phyloP scores from a whole-genome alignment of 176 grass and related monocot genomes.

The Phragmites australis region DNA sequence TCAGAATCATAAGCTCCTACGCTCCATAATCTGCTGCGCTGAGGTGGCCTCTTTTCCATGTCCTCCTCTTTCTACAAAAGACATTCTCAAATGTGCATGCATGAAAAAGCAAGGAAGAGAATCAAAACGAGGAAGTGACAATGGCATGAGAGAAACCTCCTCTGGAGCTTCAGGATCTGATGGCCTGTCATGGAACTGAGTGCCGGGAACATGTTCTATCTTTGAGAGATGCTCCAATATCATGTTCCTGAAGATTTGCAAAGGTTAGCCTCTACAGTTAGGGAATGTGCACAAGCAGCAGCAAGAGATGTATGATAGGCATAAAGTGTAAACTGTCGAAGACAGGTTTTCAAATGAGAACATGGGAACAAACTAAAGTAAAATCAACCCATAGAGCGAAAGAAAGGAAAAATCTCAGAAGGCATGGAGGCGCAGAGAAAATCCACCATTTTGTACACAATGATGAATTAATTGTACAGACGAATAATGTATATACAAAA shows the following conservation, averaged over 20 bases:
- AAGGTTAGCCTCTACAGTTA: background rate
- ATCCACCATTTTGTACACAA: conserved; percentile 6
- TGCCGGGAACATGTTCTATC: conserved; percentile 76
- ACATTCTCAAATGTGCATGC: conserved; percentile 30
- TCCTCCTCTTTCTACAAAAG: conserved; percentile 64
- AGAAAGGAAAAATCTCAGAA: background rate
- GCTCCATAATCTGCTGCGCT: conserved; percentile 65
- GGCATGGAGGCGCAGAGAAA: background rate
- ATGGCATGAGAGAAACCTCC: conserved; percentile 51
- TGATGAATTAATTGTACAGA: background rate
- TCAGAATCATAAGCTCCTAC: conserved; percentile 76
- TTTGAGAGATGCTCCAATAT: conserved; percentile 71
- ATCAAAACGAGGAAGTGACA: conserved; percentile 6
- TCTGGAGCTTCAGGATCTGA: conserved; percentile 69
- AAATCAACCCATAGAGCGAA: background rate
- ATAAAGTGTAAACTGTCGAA: conserved; percentile 4
- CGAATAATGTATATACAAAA: background rate
- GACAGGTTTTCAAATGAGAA: background rate
- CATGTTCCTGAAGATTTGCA: conserved; percentile 63
- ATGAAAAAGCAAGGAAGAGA: conserved; percentile 32
- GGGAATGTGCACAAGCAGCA: conserved; percentile 6
- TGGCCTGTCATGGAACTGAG: conserved; percentile 77
- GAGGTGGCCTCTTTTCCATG: conserved; percentile 64
- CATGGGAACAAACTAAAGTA: background rate
- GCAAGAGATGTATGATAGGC: background rate